These are phyloP conservation scores for Hydnum rufescens DNA, from an alignment of 768 basidiomycete species.

Conservation along the genomic window DNA sequence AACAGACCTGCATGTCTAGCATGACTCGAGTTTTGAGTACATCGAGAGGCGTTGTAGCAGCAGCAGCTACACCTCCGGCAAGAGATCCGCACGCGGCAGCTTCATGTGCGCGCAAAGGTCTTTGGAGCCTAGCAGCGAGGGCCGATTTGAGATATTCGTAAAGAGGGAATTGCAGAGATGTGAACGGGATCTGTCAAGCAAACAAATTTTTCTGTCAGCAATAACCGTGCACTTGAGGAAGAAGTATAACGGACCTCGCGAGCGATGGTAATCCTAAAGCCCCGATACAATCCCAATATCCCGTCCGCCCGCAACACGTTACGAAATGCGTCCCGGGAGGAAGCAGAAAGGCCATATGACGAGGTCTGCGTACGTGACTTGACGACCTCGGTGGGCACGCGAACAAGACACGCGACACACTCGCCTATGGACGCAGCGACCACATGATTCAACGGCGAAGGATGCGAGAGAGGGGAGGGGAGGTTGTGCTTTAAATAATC, in stretches of 20 bases:
- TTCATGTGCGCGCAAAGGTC: slow-evolving; percentile 26
- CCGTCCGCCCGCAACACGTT: slow-evolving; percentile 21
- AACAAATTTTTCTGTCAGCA: background rate
- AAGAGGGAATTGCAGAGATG: slow-evolving; percentile 85
- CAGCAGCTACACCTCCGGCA: slow-evolving; percentile 80
- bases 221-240: background rate
- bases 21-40: slow-evolving; percentile 95
- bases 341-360: slow-evolving; percentile 18
- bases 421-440: slow-evolving; percentile 32
- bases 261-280: slow-evolving; percentile 28
- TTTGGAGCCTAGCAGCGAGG: slow-evolving; percentile 35
- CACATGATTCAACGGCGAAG: slow-evolving; percentile 48
- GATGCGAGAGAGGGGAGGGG: slow-evolving; percentile 32
- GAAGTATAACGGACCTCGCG: slow-evolving; percentile 23
- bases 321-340: slow-evolving; percentile 16
- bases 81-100: slow-evolving; percentile 72
- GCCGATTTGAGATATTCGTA: slow-evolving; percentile 72
- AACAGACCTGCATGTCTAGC: slow-evolving; percentile 65
- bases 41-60: slow-evolving; percentile 82
- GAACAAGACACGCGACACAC: slow-evolving; percentile 29
- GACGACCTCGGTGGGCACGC: slow-evolving; percentile 31
- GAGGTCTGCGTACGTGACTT: slow-evolving; percentile 27
- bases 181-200: slow-evolving; percentile 68
- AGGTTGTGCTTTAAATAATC: slow-evolving; percentile 67
- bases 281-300: slow-evolving; percentile 25